These are phyloP conservation scores for Naganishia randhawae DNA, from an alignment of 768 basidiomycete genomes.

Conservation along the genomic window DNA sequence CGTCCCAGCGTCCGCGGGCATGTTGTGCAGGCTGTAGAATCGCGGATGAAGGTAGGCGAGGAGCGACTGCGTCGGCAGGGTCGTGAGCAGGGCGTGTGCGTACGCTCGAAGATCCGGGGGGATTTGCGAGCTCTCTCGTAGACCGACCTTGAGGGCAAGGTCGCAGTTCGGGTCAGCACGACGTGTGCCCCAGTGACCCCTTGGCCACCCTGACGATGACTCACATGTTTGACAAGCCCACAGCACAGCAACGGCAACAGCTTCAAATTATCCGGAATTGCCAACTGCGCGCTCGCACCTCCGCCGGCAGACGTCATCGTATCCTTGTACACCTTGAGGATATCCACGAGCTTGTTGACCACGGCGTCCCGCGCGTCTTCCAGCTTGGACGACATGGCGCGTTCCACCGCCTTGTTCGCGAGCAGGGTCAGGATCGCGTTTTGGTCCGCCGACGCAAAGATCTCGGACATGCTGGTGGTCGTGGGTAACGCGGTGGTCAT, in stretches of 20 bases:
- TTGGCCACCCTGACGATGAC: conserved; percentile 39
- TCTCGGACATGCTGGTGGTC: conserved; percentile 78
- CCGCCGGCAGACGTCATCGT: conserved; percentile 92
- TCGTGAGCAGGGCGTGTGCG: conserved; percentile 84
- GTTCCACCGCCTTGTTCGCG: conserved; percentile 89
- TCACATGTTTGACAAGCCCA: conserved; percentile 87
- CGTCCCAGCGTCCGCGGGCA: conserved; percentile 89
- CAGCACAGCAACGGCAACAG: conserved; percentile 86
- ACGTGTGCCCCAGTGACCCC: background rate
- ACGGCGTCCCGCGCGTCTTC: conserved; percentile 86
- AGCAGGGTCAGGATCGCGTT: conserved; percentile 76
- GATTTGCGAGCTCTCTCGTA: conserved; percentile 93
- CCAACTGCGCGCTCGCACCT: conserved; percentile 88
- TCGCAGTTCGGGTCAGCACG: background rate
- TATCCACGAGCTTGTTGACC: conserved; percentile 76
- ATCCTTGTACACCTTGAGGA: conserved; percentile 82
- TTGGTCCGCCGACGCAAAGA: conserved; percentile 87
- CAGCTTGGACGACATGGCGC: conserved; percentile 74
- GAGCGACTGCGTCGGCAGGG: conserved; percentile 82
- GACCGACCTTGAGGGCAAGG: conserved; percentile 68
- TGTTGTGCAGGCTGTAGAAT: conserved; percentile 94
- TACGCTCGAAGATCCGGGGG: conserved; percentile 94
- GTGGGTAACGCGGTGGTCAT: conserved; percentile 82
- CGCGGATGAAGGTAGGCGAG: conserved; percentile 91
- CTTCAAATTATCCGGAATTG: conserved; percentile 88